Evolutionary conservation across 2,329 filamentous ascomycete species (phyloP), one percentile per base, ranked within the genome.

Genomic region (Hirsutella rhossiliensis): DNA sequence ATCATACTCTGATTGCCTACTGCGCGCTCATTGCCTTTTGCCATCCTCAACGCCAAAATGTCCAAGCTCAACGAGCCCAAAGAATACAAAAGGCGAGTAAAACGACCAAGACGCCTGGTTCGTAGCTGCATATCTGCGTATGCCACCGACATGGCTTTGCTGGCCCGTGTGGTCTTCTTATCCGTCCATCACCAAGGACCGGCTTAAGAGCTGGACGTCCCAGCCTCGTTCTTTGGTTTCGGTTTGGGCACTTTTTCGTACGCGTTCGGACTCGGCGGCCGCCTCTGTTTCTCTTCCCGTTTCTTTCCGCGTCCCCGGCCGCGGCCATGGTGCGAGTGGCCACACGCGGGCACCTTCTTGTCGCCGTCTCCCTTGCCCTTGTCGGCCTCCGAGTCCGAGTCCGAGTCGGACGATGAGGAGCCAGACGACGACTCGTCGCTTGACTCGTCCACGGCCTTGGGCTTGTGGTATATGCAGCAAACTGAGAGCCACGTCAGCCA

Each of bases 401-500:
- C 76, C 1, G 72, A 75, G 29, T 72, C 70, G 7, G 68, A 69
- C 39, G 71, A 73, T 13, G 78, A 80, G 11, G 45, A 44, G 19
- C 42, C 45, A 1, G 51, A 75, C 0, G 71, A 75, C 3, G 75
- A 78, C 42, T 82, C 78, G 51, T 80, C 78, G 52, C 82, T 88
- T 29, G 85, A 92, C 62, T 97, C 90, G 60, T 84, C 87, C 4
- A 87, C 80, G 11, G 73, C 77, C 52, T 83, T 84, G 7, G 87
- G 82, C 48, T 84, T 84, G 67, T 96, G 90, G 67, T 96, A 98
- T 63, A 98, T 98, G 63, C 92, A 98, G 74, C 92, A 98, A n/a
- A 97, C 92, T 94, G 48, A 7, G n/a, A 5, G 15, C 23, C 23
- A 27, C 23, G 23, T 27, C 23, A 27, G 23, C 23, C 6, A 27